Conservation (phyloP, 2,329 filamentous ascomycete genomes). For the Orbilia javanica region DNA sequence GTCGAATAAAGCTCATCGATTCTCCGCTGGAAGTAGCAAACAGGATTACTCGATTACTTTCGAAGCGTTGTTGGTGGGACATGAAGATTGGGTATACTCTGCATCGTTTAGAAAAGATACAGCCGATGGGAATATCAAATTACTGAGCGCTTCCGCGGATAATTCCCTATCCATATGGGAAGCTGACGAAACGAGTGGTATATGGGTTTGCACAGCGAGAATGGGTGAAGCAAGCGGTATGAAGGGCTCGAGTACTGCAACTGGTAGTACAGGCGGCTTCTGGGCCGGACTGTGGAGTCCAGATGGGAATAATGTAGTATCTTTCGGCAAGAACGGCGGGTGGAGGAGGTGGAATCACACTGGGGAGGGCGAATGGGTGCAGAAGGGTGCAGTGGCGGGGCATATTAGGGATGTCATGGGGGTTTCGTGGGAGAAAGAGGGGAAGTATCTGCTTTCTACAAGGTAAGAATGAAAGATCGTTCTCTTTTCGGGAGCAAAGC, state of each 20-base stretch:
- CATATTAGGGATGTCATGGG: slow-evolving; percentile 86
- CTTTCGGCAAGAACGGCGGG: slow-evolving; percentile 89
- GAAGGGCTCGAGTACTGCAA: slow-evolving; percentile 96
- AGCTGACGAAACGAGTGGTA: slow-evolving; percentile 82
- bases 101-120: slow-evolving; percentile 75
- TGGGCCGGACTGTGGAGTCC: slow-evolving; percentile 96
- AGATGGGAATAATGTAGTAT: slow-evolving; percentile 78
- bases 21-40: slow-evolving; percentile 68
- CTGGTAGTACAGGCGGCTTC: slow-evolving; percentile 93
- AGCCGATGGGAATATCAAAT: slow-evolving; percentile 72
- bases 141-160: slow-evolving; percentile 92
- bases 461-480: slow-evolving; percentile 68
- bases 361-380: slow-evolving; percentile 76
- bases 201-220: slow-evolving; percentile 88
- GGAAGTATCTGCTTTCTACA: slow-evolving; percentile 87
- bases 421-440: slow-evolving; percentile 84
- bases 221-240: slow-evolving; percentile 94
- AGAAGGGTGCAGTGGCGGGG: slow-evolving; percentile 81
- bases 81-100: slow-evolving; percentile 99
- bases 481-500: not conserved
- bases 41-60: slow-evolving; percentile 85
- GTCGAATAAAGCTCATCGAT: slow-evolving; percentile 87
- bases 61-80: slow-evolving; percentile 90
- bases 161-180: slow-evolving; percentile 96
- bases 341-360: slow-evolving; percentile 85